Percentiles rank a stretch among this genome's conserved stretches.
phyloP scores from a whole-genome alignment of 768 basidiomycete genomes.

The Pleurotus eryngii region DNA sequence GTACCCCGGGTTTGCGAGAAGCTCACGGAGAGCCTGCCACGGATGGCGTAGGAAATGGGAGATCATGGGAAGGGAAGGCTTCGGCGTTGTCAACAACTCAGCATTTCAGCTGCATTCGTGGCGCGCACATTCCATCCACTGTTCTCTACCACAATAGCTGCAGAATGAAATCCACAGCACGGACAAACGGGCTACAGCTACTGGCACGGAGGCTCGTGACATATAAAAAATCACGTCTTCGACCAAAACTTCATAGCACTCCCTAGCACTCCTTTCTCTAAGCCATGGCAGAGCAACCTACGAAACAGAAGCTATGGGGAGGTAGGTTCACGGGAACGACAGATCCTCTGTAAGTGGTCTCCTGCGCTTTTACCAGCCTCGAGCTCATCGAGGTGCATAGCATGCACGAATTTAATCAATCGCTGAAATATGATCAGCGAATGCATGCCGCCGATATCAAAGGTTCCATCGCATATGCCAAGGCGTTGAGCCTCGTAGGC shows the following conservation, averaged over 20 bases:
- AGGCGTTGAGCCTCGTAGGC: slow-evolving; percentile 73
- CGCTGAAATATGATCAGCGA: slow-evolving; percentile 88
- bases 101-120: too few relatives aligned
- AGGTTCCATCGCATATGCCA: slow-evolving; percentile 96
- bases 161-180: too few relatives aligned
- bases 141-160: too few relatives aligned
- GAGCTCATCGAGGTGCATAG: slow-evolving; percentile 36
- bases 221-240: background rate
- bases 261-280: background rate
- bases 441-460: slow-evolving; percentile 92
- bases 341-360: slow-evolving; percentile 69
- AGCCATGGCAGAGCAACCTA: slow-evolving; percentile 35
- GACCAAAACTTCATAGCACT: background rate
- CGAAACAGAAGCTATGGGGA: slow-evolving; percentile 82
- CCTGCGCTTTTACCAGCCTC: slow-evolving; percentile 6
- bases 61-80: slow-evolving; percentile 1
- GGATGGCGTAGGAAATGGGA: slow-evolving; percentile 1
- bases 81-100: too few relatives aligned
- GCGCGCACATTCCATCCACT: too few relatives aligned
- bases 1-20: slow-evolving; percentile 53
- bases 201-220: too few relatives aligned
- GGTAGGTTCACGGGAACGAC: slow-evolving; percentile 87
- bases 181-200: too few relatives aligned
- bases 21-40: slow-evolving; percentile 20
- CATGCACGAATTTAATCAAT: slow-evolving; percentile 98